A percentile compares a stretch with the other conserved stretches of the same genome.
phyloP scores from a whole-genome alignment of 495 filamentous ascomycete species.

The Neurospora tetrasperma region DNA sequence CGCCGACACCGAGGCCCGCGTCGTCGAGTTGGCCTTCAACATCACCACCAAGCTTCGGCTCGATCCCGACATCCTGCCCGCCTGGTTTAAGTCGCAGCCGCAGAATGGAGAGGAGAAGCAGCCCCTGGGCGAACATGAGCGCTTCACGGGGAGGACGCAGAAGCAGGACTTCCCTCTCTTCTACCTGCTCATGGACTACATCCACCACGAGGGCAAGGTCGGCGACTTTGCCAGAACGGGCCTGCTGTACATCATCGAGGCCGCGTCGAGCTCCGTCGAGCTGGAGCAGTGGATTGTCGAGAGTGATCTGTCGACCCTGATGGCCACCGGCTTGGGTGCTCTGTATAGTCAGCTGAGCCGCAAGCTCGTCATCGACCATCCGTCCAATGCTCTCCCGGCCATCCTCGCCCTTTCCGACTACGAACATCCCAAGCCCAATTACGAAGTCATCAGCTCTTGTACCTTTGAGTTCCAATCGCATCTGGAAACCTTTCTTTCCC shows the following conservation, averaged over 20 bases:
- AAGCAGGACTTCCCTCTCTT: conserved; percentile 94
- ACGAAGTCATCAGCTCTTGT: conserved; percentile 59
- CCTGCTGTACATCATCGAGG: conserved; percentile 89
- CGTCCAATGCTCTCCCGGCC: conserved; percentile 57
- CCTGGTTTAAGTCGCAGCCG: conserved; percentile 68
- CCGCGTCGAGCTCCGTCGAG: conserved; percentile 66
- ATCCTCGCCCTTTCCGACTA: conserved; percentile 84
- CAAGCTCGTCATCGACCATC: conserved; percentile 53
- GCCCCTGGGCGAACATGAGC: conserved; percentile 38
- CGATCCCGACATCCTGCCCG: conserved; percentile 69
- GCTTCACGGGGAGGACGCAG: conserved; percentile 75
- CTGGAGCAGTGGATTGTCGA: conserved; percentile 95
- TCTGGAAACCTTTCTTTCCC: conserved; percentile 87
- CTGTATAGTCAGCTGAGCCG: conserved; percentile 92
- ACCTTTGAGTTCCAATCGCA: conserved; percentile 63
- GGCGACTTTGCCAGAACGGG: conserved; percentile 98
- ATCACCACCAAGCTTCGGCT: conserved; percentile 90
- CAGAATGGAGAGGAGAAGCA: conserved; percentile 33
- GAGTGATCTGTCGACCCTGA: conserved; percentile 89
- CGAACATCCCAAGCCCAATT: conserved; percentile 45
- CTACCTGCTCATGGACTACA: conserved; percentile 89
- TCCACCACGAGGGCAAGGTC: conserved; percentile 83
- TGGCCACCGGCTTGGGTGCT: conserved; percentile 92
- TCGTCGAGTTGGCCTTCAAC: conserved; percentile 87
- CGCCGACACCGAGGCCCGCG: conserved; percentile 66